Evolutionary conservation across 208 protist species (phyloP).

Genomic region (Crithidia mellificae): DNA sequence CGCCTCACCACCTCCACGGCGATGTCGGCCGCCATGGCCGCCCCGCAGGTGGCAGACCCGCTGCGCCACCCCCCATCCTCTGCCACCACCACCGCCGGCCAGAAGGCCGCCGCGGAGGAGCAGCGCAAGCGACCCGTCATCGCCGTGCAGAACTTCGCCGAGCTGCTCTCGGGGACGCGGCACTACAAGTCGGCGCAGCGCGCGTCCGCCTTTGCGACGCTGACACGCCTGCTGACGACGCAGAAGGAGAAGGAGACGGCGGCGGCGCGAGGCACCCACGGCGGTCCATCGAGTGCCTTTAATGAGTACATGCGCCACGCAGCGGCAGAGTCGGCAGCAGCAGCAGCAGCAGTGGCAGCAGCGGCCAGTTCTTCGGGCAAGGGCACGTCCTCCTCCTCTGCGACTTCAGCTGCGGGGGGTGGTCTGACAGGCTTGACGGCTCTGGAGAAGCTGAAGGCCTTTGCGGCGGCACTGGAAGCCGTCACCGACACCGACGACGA

Average conservation of each 20-base stretch:
- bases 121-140: constrained; percentile 19
- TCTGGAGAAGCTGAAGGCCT: constrained; percentile 56
- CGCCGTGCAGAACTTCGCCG: constrained; percentile 41
- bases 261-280: constrained; percentile 2
- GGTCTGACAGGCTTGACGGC: constrained; percentile 34
- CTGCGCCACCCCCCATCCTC: constrained; percentile 13
- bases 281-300: constrained; percentile 8
- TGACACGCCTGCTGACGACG: constrained; percentile 41
- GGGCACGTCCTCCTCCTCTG: neutral
- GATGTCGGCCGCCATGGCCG: constrained; percentile 31
- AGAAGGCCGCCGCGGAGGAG: constrained; percentile 2
- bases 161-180: constrained; percentile 48
- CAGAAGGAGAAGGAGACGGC: constrained; percentile 25
- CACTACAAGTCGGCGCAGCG: constrained; percentile 76
- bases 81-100: constrained; percentile 15
- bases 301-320: constrained; percentile 31
- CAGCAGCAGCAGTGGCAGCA: neutral
- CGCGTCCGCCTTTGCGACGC: constrained; percentile 53
- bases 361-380: neutral
- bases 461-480: constrained; percentile 62
- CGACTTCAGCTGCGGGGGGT: too few relatives aligned
- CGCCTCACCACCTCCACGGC: constrained; percentile 57
- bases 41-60: constrained; percentile 13
- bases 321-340: constrained; percentile 1
- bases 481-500: constrained; percentile 77